Conservation (phyloP, 2,329 filamentous ascomycete genomes). For the Sclerotinia minor region DNA sequence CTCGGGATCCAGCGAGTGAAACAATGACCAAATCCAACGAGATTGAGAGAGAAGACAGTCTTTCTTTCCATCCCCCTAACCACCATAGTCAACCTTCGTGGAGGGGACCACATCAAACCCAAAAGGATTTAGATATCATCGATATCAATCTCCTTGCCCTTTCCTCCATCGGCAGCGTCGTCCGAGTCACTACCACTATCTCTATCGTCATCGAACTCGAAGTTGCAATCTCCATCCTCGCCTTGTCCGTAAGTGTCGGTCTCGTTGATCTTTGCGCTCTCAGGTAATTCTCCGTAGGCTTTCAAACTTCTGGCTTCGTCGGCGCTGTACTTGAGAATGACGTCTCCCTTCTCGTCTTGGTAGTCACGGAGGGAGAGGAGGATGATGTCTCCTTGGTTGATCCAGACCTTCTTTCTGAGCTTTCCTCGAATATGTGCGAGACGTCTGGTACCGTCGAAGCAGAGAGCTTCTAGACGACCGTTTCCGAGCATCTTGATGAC, state of each 20-base stretch:
- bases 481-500: slow-evolving; percentile 96
- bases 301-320: slow-evolving; percentile 95
- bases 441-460: slow-evolving; percentile 91
- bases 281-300: slow-evolving; percentile 94
- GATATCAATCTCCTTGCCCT: slow-evolving; percentile 82
- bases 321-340: slow-evolving; percentile 92
- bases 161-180: slow-evolving; percentile 47
- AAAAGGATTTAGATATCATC: slow-evolving; percentile 74
- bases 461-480: slow-evolving; percentile 84
- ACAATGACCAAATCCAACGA: slow-evolving; percentile 34
- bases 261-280: slow-evolving; percentile 99
- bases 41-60: slow-evolving; percentile 68
- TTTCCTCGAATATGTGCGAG: slow-evolving; percentile 89
- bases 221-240: slow-evolving; percentile 92
- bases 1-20: slow-evolving; percentile 35
- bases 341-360: slow-evolving; percentile 90
- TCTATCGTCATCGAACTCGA: slow-evolving; percentile 96
- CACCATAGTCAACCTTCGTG: slow-evolving; percentile 16
- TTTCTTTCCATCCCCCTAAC: slow-evolving; percentile 41
- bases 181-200: slow-evolving; percentile 59
- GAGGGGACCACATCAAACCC: slow-evolving; percentile 12
- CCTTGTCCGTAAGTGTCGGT: slow-evolving; percentile 91
- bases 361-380: slow-evolving; percentile 86
- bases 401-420: slow-evolving; percentile 99
- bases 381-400: slow-evolving; percentile 97